A percentile compares a stretch with the other conserved stretches of the same genome.
Evolutionary conservation across 306 rosid genomes (phyloP).

Genomic region (Lithocarpus polystachyus): DNA sequence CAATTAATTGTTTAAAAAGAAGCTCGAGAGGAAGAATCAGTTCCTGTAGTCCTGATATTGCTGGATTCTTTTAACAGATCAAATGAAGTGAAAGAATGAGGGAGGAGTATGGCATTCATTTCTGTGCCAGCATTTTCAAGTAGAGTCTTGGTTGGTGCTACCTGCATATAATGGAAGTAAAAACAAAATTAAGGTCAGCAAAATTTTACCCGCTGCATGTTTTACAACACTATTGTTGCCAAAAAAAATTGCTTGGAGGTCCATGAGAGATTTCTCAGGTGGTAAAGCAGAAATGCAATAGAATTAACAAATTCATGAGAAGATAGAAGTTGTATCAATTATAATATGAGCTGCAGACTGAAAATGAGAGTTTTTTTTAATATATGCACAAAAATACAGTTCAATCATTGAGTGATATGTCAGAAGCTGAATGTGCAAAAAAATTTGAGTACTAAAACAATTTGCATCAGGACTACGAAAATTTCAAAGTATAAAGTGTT

Average conservation of each 20-base stretch:
- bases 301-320: not conserved
- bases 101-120: constrained; percentile 36
- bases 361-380: not conserved
- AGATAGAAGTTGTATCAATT: not conserved
- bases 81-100: constrained; percentile 67
- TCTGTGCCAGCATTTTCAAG: constrained; percentile 51
- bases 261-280: not conserved
- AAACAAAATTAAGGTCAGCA: not conserved
- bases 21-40: constrained; percentile 37
- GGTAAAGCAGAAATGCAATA: not conserved
- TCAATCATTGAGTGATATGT: not conserved
- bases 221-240: no score
- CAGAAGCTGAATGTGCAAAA: not conserved
- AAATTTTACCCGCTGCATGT: no score
- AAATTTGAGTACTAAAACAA: not conserved
- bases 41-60: constrained; percentile 36
- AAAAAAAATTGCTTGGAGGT: no score
- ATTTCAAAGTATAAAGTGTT: not conserved
- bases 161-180: constrained; percentile 39
- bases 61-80: constrained; percentile 59
- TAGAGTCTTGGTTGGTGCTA: constrained; percentile 37
- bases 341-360: not conserved
- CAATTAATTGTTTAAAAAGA: constrained; percentile 27
- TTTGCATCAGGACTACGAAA: not conserved
- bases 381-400: no score